Evolutionary conservation across 129 eudicot species (phyloP).

Genomic region (Tagetes erecta): DNA sequence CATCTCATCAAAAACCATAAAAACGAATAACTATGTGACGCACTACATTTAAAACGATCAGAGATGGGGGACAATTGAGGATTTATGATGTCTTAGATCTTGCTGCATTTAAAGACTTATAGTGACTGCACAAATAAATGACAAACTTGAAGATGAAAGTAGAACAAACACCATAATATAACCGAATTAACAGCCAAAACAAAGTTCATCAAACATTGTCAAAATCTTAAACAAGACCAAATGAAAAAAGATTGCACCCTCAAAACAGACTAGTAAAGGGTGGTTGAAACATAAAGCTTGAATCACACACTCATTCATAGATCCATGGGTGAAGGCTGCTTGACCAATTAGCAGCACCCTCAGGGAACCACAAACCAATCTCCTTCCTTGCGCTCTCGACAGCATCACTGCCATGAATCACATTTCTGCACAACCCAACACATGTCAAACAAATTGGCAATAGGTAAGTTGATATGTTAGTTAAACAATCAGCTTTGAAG

Average conservation of each 20-base stretch:
- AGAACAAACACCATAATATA: neutral
- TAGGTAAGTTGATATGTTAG: neutral
- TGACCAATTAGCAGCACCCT: conserved; percentile 74
- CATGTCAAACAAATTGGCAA: neutral
- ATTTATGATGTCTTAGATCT: too few relatives aligned
- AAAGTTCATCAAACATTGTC: neutral
- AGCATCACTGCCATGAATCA: conserved; percentile 94
- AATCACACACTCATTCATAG: conserved; percentile 51
- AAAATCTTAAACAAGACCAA: conserved; percentile 25
- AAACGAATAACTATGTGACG: too few relatives aligned
- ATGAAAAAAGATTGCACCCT: conserved; percentile 34
- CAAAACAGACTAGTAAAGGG: conserved; percentile 9
- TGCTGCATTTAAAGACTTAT: too few relatives aligned
- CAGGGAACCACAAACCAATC: conserved; percentile 96
- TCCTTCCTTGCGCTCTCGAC: conserved; percentile 93
- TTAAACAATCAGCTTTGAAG: too few relatives aligned
- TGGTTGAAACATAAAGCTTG: conserved; percentile 2
- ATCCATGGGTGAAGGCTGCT: conserved; percentile 90
- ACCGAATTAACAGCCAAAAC: conserved; percentile 12
- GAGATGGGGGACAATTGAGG: too few relatives aligned
- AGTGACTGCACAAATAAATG: too few relatives aligned
- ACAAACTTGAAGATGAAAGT: neutral
- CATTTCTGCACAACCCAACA: conserved; percentile 60
- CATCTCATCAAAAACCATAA: too few relatives aligned
- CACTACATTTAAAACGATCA: too few relatives aligned